These are phyloP conservation scores for Suillus brevipes DNA, from an alignment of 768 basidiomycete genomes.

Conservation along the genomic window DNA sequence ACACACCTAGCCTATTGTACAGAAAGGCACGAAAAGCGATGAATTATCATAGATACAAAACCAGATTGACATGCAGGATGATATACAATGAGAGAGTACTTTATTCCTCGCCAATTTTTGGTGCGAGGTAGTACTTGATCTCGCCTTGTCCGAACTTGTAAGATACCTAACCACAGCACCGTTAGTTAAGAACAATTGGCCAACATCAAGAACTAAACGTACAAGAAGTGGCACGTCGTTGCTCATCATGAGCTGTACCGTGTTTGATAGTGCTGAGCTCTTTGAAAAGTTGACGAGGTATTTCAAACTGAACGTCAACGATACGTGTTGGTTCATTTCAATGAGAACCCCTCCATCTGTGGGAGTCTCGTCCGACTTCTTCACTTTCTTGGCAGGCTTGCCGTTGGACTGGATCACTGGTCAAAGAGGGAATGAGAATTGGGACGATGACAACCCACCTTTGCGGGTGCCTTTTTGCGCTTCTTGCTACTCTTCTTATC, in stretches of 20 bases:
- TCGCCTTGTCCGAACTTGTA: slow-evolving; percentile 88
- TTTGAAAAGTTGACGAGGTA: slow-evolving; percentile 98
- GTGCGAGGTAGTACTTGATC: slow-evolving; percentile 94
- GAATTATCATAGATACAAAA: slow-evolving; percentile 9
- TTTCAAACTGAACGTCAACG: slow-evolving; percentile 93
- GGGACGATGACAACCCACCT: slow-evolving; percentile 36
- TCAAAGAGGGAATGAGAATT: slow-evolving; percentile 15
- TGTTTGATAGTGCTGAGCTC: slow-evolving; percentile 69
- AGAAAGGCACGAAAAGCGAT: background rate
- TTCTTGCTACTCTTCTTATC: slow-evolving; percentile 60
- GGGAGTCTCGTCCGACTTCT: slow-evolving; percentile 57
- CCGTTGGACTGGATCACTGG: slow-evolving; percentile 27
- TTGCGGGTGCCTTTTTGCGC: slow-evolving; percentile 58
- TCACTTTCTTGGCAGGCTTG: slow-evolving; percentile 57
- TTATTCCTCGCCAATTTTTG: slow-evolving; percentile 90
- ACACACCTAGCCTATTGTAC: background rate
- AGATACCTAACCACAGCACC: slow-evolving; percentile 55
- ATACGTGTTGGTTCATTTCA: slow-evolving; percentile 88
- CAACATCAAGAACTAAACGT: slow-evolving; percentile 25
- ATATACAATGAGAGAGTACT: background rate
- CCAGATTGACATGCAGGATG: background rate
- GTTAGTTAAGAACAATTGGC: background rate
- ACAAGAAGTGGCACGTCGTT: slow-evolving; percentile 90
- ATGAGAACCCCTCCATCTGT: slow-evolving; percentile 64
- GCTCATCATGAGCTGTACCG: slow-evolving; percentile 85